Conservation (phyloP, 176 grass and related monocot genomes). For the Metroxylon sagu region DNA sequence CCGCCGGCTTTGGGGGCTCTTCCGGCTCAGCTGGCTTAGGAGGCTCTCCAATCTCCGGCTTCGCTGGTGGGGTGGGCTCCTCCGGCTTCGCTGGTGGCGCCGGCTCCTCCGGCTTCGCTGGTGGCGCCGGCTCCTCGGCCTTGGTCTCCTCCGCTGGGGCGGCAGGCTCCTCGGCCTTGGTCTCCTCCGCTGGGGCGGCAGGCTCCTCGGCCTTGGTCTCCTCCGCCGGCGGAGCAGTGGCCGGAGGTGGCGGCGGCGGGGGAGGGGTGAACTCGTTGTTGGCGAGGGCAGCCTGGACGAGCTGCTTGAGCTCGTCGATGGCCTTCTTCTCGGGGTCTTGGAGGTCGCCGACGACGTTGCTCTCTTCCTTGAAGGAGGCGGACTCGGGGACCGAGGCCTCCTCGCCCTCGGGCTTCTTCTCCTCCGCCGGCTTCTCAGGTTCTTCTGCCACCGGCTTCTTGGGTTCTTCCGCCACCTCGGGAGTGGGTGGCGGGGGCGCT, state of each 20-base stretch:
- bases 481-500: slow-evolving; percentile 1
- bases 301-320: slow-evolving; percentile 78
- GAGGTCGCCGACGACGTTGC: slow-evolving; percentile 70
- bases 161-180: slow-evolving; percentile 13
- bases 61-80: slow-evolving; percentile 20
- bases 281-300: slow-evolving; percentile 56
- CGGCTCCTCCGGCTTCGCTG: background rate
- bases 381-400: slow-evolving; percentile 25
- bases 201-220: slow-evolving; percentile 6
- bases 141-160: slow-evolving; percentile 4
- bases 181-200: background rate
- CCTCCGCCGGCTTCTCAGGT: slow-evolving; percentile 30
- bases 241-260: slow-evolving; percentile 27
- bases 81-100: background rate
- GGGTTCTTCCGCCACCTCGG: background rate
- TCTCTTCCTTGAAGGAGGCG: slow-evolving; percentile 87
- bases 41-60: slow-evolving; percentile 14
- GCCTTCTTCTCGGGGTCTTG: slow-evolving; percentile 75
- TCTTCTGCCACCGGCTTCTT: slow-evolving; percentile 8
- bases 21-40: slow-evolving; percentile 16
- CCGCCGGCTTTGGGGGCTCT: slow-evolving; percentile 8
- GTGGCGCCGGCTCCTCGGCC: slow-evolving; percentile 18
- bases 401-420: slow-evolving; percentile 22
- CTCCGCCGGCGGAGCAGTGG: background rate
- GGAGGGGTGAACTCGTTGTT: slow-evolving; percentile 72